Conservation (phyloP, 2,329 filamentous ascomycete genomes). For the Ophiocordyceps sinensis region DNA sequence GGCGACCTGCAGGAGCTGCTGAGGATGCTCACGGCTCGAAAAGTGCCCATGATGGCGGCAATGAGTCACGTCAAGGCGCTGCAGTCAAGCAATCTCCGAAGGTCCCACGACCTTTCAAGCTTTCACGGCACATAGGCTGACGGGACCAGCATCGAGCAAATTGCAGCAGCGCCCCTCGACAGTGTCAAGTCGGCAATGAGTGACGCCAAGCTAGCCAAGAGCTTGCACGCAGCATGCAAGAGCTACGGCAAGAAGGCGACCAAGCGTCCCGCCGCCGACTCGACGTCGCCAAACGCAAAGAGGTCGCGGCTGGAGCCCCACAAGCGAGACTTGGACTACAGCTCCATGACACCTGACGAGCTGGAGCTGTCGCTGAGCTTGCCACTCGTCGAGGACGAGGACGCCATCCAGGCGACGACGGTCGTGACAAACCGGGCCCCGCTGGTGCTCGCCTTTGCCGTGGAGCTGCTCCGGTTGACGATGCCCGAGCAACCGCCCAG, state of each 20-base stretch:
- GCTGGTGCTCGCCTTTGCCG: conserved; percentile 65
- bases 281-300: conserved; percentile 11
- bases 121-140: background rate
- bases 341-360: conserved; percentile 35
- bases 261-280: conserved; percentile 15
- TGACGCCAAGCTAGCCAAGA: conserved; percentile 34
- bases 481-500: conserved; percentile 78
- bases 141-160: conserved; percentile 34
- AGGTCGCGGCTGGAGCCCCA: conserved; percentile 18
- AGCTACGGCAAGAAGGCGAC: conserved; percentile 27
- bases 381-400: conserved; percentile 42
- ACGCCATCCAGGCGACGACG: conserved; percentile 39
- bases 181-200: conserved; percentile 30
- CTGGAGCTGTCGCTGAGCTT: conserved; percentile 49
- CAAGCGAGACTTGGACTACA: conserved; percentile 21
- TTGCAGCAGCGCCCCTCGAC: conserved; percentile 32
- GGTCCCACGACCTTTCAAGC: conserved; percentile 22
- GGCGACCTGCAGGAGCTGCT: conserved; percentile 47
- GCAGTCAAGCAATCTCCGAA: conserved; percentile 38
- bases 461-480: conserved; percentile 59
- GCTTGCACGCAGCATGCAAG: conserved; percentile 39
- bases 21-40: conserved; percentile 43
- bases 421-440: conserved; percentile 71
- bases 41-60: conserved; percentile 43
- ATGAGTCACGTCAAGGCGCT: conserved; percentile 44